These are phyloP conservation scores for Herpetomonas muscarum DNA, from an alignment of 208 protist species.

Conservation along the genomic window DNA sequence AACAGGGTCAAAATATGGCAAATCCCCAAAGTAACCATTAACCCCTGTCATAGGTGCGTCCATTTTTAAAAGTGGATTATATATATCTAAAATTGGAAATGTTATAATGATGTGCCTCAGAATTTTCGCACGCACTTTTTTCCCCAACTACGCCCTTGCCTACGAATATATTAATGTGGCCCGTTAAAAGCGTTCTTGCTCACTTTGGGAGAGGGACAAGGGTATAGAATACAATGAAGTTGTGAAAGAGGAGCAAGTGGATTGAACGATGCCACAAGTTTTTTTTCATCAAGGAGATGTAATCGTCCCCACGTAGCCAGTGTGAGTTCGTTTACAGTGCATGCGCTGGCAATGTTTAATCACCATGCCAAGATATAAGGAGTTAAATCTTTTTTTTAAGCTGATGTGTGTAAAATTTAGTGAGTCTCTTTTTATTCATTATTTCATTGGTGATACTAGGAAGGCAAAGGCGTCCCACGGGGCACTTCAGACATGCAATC, in stretches of 20 bases:
- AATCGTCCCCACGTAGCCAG: no score
- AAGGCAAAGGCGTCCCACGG: conserved; percentile 1
- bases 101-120: background rate
- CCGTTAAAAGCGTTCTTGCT: no score
- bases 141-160: no score
- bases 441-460: background rate
- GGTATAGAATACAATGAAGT: no score
- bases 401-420: background rate
- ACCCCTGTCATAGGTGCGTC: conserved; percentile 22
- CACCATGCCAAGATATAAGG: conserved; percentile 8
- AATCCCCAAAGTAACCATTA: conserved; percentile 62
- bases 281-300: no score
- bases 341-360: background rate
- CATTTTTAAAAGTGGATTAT: conserved; percentile 12
- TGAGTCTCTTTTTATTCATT: background rate
- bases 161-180: no score
- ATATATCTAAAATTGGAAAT: conserved; percentile 4
- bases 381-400: background rate
- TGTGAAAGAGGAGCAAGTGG: no score
- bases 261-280: no score
- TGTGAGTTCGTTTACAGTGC: background rate
- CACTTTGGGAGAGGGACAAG: no score
- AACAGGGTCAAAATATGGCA: conserved; percentile 62
- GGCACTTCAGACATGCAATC: background rate
- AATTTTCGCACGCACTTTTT: no score